These are phyloP conservation scores for Martiniozyma abietophila DNA, from an alignment of 805 yeast species.

Conservation along the genomic window DNA sequence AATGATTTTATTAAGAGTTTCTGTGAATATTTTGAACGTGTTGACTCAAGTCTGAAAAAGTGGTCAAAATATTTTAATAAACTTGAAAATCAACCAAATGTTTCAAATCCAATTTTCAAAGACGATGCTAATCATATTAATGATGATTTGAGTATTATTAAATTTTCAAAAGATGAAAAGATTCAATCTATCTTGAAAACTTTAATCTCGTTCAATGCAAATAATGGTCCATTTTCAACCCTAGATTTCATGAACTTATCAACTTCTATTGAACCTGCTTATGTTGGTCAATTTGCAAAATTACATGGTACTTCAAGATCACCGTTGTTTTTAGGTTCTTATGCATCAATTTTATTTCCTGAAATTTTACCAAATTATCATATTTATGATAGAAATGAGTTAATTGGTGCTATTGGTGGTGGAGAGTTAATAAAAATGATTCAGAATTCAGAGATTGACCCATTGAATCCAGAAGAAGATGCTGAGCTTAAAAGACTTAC, in stretches of 20 bases:
- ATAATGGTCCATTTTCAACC: conserved; percentile 35
- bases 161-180: conserved; percentile 8
- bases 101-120: conserved; percentile 1
- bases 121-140: conserved; percentile 25
- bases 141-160: background rate
- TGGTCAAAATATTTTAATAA: conserved; percentile 67
- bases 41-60: conserved; percentile 63
- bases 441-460: conserved; percentile 9
- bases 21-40: conserved; percentile 56
- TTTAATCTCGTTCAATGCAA: conserved; percentile 36
- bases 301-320: conserved; percentile 39
- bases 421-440: conserved; percentile 7
- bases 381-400: conserved; percentile 42
- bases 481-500: conserved; percentile 1
- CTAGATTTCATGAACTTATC: conserved; percentile 57
- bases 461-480: conserved; percentile 11
- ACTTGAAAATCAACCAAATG: conserved; percentile 2
- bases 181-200: conserved; percentile 18
- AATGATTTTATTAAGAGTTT: conserved; percentile 36
- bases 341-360: conserved; percentile 56
- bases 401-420: conserved; percentile 48
- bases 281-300: conserved; percentile 33
- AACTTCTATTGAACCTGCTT: conserved; percentile 52
- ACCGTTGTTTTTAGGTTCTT: conserved; percentile 53
- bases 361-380: conserved; percentile 45